Evolutionary conservation across 83 land plant genomes (phyloP).

Genomic region (Picea mariana): DNA sequence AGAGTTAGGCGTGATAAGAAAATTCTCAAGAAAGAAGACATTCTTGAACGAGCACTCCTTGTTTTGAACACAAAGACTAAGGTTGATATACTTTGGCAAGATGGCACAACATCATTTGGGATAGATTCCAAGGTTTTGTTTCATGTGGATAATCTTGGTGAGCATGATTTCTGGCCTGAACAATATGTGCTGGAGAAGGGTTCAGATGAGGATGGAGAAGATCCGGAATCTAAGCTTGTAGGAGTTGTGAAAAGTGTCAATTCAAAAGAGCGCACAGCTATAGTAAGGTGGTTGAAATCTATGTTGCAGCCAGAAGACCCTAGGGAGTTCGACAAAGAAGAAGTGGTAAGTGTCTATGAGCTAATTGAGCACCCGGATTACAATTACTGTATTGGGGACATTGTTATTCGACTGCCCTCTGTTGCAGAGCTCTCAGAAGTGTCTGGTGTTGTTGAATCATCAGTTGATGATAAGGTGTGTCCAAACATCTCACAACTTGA

Average conservation of each 20-base stretch:
- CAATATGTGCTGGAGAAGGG: conserved; percentile 94
- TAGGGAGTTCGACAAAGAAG: conserved; percentile 78
- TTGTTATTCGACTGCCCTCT: conserved; percentile 82
- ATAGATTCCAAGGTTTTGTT: conserved; percentile 62
- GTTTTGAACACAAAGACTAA: conserved; percentile 73
- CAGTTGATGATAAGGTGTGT: neutral
- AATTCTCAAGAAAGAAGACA: conserved; percentile 60
- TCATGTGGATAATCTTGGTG: conserved; percentile 85
- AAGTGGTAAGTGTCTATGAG: conserved; percentile 96
- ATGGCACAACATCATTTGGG: conserved; percentile 60
- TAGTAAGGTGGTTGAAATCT: conserved; percentile 78
- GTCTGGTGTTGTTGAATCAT: conserved; percentile 23
- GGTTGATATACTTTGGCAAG: conserved; percentile 97
- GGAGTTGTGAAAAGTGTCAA: too few relatives aligned
- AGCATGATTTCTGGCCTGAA: conserved; percentile 95
- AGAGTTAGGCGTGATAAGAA: conserved; percentile 70
- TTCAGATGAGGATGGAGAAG: conserved; percentile 62
- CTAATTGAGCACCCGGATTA: conserved; percentile 93
- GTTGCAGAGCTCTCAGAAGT: conserved; percentile 14
- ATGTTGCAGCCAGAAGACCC: conserved; percentile 72
- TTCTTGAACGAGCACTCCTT: conserved; percentile 67
- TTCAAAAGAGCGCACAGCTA: conserved; percentile 91
- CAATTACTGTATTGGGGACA: conserved; percentile 92
- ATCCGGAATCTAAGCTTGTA: conserved; percentile 54
- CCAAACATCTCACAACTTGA: neutral